Conservation (phyloP, 768 basidiomycete genomes). For the Suillus sp. region DNA sequence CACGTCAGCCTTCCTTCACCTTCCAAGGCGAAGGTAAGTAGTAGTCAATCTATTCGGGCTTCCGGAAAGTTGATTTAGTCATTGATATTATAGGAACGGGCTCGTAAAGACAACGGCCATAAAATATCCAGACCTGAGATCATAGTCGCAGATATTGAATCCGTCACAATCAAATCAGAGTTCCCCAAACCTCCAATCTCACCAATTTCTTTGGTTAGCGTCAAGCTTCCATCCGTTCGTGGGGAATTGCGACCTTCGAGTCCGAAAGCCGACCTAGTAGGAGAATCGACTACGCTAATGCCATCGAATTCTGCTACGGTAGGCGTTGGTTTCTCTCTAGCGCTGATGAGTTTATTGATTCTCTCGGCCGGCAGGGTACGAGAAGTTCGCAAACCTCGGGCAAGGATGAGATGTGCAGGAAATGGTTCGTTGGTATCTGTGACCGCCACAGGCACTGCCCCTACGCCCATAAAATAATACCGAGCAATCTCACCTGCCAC, state of each 20-base stretch:
- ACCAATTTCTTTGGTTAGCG: neutral
- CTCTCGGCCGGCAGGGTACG: neutral
- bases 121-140: neutral
- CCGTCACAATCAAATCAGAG: neutral
- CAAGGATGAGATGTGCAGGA: neutral
- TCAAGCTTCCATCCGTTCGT: neutral
- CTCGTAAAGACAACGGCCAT: neutral
- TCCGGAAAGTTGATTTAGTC: too few relatives aligned
- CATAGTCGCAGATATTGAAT: neutral
- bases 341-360: neutral
- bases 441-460: neutral
- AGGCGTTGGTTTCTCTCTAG: neutral
- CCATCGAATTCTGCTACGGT: neutral
- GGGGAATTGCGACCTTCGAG: neutral
- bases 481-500: neutral
- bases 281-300: neutral
- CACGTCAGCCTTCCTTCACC: slow-evolving; percentile 2
- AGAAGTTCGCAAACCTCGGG: neutral
- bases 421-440: neutral
- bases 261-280: neutral
- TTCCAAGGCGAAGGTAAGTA: slow-evolving; percentile 1
- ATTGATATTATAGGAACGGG: neutral
- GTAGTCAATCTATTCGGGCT: neutral
- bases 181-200: neutral
- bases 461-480: neutral